Percentiles rank a stretch among this genome's conserved stretches.
Conservation (phyloP, 371 early-diverging fungal genomes). For the Mortierella sp. region DNA sequence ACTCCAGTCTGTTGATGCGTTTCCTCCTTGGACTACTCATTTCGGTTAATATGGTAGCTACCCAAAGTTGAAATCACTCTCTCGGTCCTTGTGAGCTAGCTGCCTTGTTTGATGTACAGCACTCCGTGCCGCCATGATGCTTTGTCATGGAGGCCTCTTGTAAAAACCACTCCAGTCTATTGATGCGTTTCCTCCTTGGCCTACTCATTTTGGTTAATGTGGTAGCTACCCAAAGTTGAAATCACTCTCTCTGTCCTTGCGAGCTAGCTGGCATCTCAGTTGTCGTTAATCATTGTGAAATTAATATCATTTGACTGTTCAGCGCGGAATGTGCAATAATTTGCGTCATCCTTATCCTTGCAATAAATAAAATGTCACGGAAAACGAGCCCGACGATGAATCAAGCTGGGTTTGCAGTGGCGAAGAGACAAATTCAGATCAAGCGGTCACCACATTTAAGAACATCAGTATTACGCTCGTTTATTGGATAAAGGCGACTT, state of each 20-base stretch:
- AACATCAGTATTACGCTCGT: no score
- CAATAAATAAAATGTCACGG: no score
- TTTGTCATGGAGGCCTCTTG: constrained; percentile 17
- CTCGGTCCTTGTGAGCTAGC: constrained; percentile 18
- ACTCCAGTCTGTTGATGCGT: constrained; percentile 17
- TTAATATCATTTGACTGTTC: no score
- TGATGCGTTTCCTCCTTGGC: constrained; percentile 17
- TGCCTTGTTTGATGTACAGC: constrained; percentile 6
- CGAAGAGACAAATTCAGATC: no score
- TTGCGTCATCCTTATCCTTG: no score
- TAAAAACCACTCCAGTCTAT: constrained; percentile 15
- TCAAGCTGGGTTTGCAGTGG: no score
- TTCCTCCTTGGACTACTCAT: constrained; percentile 18
- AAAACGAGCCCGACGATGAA: no score
- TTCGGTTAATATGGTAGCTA: constrained; percentile 3
- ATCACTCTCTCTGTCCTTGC: constrained; percentile 13
- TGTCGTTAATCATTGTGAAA: no score
- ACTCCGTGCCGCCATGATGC: constrained; percentile 20
- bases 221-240: constrained; percentile 11
- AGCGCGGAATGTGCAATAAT: no score
- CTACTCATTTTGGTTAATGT: constrained; percentile 15
- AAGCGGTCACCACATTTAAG: no score
- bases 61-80: constrained; percentile 19
- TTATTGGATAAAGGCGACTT: no score
- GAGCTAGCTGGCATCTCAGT: constrained; percentile 17